Percentiles rank a stretch among this genome's conserved stretches.
These are phyloP conservation scores for Hyaloperonospora brassicae DNA, from an alignment of 352 stramenopile species.

Conservation along the genomic window DNA sequence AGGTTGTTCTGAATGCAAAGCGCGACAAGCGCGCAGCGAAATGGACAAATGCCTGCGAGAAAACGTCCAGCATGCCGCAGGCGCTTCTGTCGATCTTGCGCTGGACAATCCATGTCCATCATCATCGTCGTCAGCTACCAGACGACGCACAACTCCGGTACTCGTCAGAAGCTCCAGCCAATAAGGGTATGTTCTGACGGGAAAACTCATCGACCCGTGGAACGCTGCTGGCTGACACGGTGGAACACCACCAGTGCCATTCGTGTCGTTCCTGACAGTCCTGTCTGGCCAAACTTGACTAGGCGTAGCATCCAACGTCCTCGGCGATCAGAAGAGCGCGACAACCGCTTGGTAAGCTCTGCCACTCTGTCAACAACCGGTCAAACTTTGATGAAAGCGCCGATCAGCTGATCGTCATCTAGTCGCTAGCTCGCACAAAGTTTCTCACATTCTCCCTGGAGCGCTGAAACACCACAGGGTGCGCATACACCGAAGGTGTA, in stretches of 20 bases:
- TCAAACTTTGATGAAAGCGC: too few species aligned
- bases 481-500: slow-evolving; percentile 5
- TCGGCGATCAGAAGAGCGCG: too few species aligned
- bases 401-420: too few species aligned
- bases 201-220: too few species aligned
- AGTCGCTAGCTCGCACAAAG: not conserved
- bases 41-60: slow-evolving; percentile 52
- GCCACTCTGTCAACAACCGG: too few species aligned
- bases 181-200: not conserved
- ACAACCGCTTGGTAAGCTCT: too few species aligned
- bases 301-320: too few species aligned
- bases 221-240: too few species aligned
- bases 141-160: slow-evolving; percentile 7
- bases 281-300: too few species aligned
- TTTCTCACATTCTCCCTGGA: slow-evolving; percentile 20
- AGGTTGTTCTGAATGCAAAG: slow-evolving; percentile 2
- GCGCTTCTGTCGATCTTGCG: slow-evolving; percentile 43
- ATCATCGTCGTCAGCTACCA: slow-evolving; percentile 13
- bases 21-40: slow-evolving; percentile 19
- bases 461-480: slow-evolving; percentile 60
- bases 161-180: slow-evolving; percentile 51
- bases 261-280: too few species aligned
- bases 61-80: slow-evolving; percentile 36
- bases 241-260: too few species aligned
- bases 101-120: slow-evolving; percentile 51